phyloP scores from a whole-genome alignment of 768 basidiomycete species.

The Russula earlei region DNA sequence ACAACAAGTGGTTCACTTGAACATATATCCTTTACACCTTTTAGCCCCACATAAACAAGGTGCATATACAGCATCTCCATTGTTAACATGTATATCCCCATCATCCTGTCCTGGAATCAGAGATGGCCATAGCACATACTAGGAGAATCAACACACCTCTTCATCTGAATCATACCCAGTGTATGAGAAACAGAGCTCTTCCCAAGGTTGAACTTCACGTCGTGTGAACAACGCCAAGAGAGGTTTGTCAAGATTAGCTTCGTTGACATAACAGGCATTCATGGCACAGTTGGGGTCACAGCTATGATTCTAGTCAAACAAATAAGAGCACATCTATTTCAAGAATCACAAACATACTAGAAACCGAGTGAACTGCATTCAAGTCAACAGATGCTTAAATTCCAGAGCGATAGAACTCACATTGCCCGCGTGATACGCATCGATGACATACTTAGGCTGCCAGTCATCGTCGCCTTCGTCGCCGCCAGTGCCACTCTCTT shows the following conservation, averaged over 20 bases:
- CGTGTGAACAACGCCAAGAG: slow-evolving; percentile 57
- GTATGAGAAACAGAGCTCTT: slow-evolving; percentile 77
- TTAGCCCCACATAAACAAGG: slow-evolving; percentile 42
- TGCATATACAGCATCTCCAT: slow-evolving; percentile 36
- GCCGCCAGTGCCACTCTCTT: not conserved
- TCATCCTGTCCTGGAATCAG: not conserved
- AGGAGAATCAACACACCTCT: slow-evolving; percentile 6
- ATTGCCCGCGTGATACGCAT: slow-evolving; percentile 84
- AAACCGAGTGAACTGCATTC: slow-evolving; percentile 76
- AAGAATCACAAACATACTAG: slow-evolving; percentile 42
- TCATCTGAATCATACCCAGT: slow-evolving; percentile 38
- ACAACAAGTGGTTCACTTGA: slow-evolving; percentile 1
- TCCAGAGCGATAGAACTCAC: slow-evolving; percentile 35
- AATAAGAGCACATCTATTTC: not conserved
- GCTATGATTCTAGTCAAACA: slow-evolving; percentile 64
- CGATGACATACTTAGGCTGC: slow-evolving; percentile 49
- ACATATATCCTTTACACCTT: slow-evolving; percentile 40
- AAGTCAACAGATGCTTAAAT: slow-evolving; percentile 1
- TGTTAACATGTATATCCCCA: slow-evolving; percentile 4
- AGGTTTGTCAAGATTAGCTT: slow-evolving; percentile 61
- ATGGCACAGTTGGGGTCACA: slow-evolving; percentile 80
- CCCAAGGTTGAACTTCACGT: slow-evolving; percentile 49
- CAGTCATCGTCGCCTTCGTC: slow-evolving; percentile 25
- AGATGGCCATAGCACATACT: not conserved
- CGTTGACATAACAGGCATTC: slow-evolving; percentile 70